A percentile compares a stretch with the other conserved stretches of the same genome.
Conservation (phyloP, 345 rosid genomes). For the Populus pruinosa region DNA sequence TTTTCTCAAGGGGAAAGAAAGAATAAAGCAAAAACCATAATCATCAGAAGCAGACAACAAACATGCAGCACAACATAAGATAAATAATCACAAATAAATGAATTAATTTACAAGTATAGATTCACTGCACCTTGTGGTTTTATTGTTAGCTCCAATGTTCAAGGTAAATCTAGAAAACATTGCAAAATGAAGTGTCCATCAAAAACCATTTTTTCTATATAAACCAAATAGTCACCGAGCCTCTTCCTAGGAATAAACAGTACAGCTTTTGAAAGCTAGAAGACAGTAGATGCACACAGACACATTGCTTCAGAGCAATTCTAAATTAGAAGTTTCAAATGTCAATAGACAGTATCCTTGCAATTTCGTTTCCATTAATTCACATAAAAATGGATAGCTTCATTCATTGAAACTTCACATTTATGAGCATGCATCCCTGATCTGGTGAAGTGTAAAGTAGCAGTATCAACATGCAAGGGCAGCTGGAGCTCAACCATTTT, state of each 20-base stretch:
- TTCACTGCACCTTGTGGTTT: background rate
- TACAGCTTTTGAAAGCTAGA: background rate
- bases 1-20: background rate
- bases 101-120: background rate
- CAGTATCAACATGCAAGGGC: background rate
- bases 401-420: background rate
- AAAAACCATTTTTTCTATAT: background rate
- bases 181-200: background rate
- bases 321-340: background rate
- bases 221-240: conserved; percentile 1
- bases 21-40: background rate
- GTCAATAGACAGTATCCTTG: background rate
- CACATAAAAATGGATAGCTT: background rate
- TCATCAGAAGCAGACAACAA: conserved; percentile 3
- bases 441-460: background rate
- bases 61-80: background rate
- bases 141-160: background rate
- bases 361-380: background rate
- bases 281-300: background rate
- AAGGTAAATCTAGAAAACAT: conserved; percentile 1
- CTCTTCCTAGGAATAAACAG: background rate
- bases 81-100: background rate
- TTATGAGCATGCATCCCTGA: background rate
- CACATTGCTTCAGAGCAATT: background rate
- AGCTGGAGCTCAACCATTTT: conserved; percentile 2